Evolutionary conservation across 1,284 basidiomycete species (phyloP), one percentile per base, ranked within the genome.

Genomic region (Puccinia triticina): DNA sequence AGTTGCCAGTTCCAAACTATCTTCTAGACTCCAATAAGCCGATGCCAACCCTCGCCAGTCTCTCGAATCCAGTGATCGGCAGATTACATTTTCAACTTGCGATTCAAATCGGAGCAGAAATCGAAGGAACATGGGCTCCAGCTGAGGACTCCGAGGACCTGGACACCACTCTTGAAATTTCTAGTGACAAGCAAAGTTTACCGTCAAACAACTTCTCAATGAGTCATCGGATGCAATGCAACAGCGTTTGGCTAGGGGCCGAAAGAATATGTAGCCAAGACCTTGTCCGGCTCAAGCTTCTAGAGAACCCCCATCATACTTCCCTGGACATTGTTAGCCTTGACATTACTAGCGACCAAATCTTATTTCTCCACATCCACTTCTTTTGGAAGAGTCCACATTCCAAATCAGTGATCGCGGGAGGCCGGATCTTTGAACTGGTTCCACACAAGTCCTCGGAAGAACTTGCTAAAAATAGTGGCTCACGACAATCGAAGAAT

Each of bases 211-310:
- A 43, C 55, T 69, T 80, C 16, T 29, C 32, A 32, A 53, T 2
- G 26, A 29, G n/a, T 12, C 2, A 50, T n/a, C 14, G 40, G 16
- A 40, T 40, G 5, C 43, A 57, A 40, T 69, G 23, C 21, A 53
- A 64, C n/a, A 40, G 40, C 26, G 40, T 74, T 2, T 81, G 79
- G 79, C 69, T 69, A 11, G 79, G 79, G 12, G 79, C 79, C 34
- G 79, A 81, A 55, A 73, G 66, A 40, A 81, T 81, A 11, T 74
- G 37, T 37, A 61, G 43, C 2, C n/a, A 37, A 40, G 79, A 81
- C 64, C 57, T 73, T 11, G 79, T 81, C 16, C 53, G 79, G 26
- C 53, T 81, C 1, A 81, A 61, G 21, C 57, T 46, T 3, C 34
- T 74, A 2, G 71, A 74, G 66, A 37, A 26, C 26, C 43, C 37